Base-by-base conservation (phyloP, 1,284 basidiomycete genomes). In the Malassezia furfur region DNA sequence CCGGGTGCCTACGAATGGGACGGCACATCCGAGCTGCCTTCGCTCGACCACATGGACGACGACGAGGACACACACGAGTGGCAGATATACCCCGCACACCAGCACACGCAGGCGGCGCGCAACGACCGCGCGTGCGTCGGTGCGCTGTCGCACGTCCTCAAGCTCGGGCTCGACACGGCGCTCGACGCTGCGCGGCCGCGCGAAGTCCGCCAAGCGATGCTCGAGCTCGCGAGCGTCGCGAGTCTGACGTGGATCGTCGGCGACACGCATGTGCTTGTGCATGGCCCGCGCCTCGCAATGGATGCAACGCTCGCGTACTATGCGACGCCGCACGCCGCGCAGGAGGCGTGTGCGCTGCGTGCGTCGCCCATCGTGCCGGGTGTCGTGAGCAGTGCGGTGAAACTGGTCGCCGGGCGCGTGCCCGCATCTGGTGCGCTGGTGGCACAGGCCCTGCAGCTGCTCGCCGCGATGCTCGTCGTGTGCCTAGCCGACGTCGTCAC, bases 1-100 rank as follows among this genome's bases (percentile, higher is more conserved):
- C 30, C 14, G 7, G 40, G 43, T 10, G 63, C 57, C 5, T 72
- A 67, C 68, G 72, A 74, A 32, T 74, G 72, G 72, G 72, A 74
- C 36, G 72, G 72, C 9, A 59, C 59, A 1, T 67, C 66, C 1
- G 67, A 70, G 1, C 61, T 74, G 5, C 70, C 70, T 2, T 35
- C 45, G 3, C 39, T 71, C 17, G 67, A 67, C 37, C 63, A 66
- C 6, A 36, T 54, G n/a, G 58, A 61, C 19, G 43, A 32, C 1
- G 34, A 21, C 14, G 12, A 25, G n/a, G 39, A 1, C 32, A 25
- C 35, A 10, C 15, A 14, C 14, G 6, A 30, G 15, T 31, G 9
- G 15, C 55, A 52, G 43, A 8, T 48, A 21, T 57, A 57, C 40
- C 55, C 55, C 3, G 14, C 50, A 5, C 9, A n/a, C 1, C 34